Base-by-base conservation (phyloP, 352 stramenopile species). In the Phytophthora vignae region DNA sequence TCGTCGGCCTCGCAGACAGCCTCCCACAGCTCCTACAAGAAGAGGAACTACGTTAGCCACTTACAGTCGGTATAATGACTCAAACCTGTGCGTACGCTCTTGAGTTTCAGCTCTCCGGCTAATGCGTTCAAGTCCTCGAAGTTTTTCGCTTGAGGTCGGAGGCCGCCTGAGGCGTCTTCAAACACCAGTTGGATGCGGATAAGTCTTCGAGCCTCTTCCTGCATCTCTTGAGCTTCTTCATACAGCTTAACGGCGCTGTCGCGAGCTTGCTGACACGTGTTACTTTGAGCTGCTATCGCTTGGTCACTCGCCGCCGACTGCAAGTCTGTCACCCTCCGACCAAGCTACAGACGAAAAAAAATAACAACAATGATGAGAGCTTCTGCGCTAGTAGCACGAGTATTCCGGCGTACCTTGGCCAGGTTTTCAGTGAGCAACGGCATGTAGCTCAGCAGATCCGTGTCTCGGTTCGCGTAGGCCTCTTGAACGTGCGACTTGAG, bases 21-120 rank as follows among this genome's bases (percentile, higher is more conserved):
- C 14, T 87, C 60, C 87, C 85, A 94, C 0, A 94, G 36, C 52
- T 90, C 81, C 74, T 84, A 12, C 12, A 54, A 59, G 4, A 54
- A 63, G 3, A 46, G 9, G 7, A 10, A 10, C 29, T 33, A 0
- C 22, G 11, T 17, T 6, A 12, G 17, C 42, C 15, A 49, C 15
- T 22, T 22, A 9, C 25, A 52, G 19, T 17, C 15, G 38, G 12
- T 12, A 22, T 12, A 2, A 52, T 4, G 10, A 27, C 22, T 17
- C 38, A 38, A 38, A 11, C 31, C n/a, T 19, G n/a, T 17, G 72
- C 73, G 29, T 67, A 83, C 76, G 44, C 76, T 83, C 64, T 90
- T 92, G 7, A 89, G 53, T 52, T 79, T 81, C 1, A 92, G 38
- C n/a, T 88, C 69, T 5, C 25, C 61, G 1, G 81, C 74, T 7